These are phyloP conservation scores for Candida sp. DNA, from an alignment of 1,139 yeast genomes.

Conservation along the genomic window DNA sequence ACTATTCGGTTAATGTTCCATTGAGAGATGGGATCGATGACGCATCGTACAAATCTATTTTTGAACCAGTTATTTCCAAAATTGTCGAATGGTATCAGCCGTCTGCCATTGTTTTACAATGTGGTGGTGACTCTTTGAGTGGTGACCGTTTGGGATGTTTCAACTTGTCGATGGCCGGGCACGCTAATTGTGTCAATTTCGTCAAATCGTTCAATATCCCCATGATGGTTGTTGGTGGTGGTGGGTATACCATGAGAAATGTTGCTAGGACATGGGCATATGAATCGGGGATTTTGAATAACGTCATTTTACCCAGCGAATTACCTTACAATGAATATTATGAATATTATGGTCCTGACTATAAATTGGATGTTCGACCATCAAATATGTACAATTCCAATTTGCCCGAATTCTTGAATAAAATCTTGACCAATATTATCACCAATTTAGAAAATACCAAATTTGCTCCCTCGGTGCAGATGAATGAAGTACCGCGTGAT, in stretches of 20 bases:
- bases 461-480: conserved; percentile 95
- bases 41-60: conserved; percentile 77
- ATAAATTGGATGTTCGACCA: conserved; percentile 88
- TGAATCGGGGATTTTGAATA: conserved; percentile 87
- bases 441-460: conserved; percentile 82
- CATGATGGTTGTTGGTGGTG: conserved; percentile 92
- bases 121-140: conserved; percentile 92
- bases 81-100: conserved; percentile 95
- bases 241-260: conserved; percentile 97
- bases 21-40: conserved; percentile 92
- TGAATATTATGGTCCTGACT: conserved; percentile 97
- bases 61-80: conserved; percentile 80
- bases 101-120: conserved; percentile 84
- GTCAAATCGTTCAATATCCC: conserved; percentile 88
- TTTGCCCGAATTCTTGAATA: conserved; percentile 87
- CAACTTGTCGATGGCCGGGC: conserved; percentile 89
- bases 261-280: conserved; percentile 96
- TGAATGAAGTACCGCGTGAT: conserved; percentile 87
- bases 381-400: conserved; percentile 97
- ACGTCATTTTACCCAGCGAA: conserved; percentile 73
- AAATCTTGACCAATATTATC: conserved; percentile 74
- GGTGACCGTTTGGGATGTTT: conserved; percentile 93
- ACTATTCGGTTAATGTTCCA: conserved; percentile 86
- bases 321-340: conserved; percentile 95
- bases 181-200: conserved; percentile 91